phyloP scores from a whole-genome alignment of 371 early-diverging fungal species.

The Phascolomyces articulosus region DNA sequence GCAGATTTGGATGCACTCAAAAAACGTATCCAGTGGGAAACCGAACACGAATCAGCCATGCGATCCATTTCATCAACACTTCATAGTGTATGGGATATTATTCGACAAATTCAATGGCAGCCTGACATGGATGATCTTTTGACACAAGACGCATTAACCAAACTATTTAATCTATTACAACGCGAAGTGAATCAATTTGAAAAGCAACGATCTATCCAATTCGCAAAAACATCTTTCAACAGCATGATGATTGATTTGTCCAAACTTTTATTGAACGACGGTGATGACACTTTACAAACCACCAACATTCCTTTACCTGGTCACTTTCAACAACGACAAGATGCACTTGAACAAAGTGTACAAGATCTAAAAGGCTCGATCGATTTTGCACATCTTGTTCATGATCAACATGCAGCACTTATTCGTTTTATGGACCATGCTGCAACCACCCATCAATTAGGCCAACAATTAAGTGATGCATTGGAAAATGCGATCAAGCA shows the following conservation, averaged over 20 bases:
- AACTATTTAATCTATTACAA: neutral
- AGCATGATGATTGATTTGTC: neutral
- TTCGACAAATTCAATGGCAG: constrained; percentile 37
- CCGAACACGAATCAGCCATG: constrained; percentile 18
- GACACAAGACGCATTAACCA: neutral
- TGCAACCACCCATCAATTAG: neutral
- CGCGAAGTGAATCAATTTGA: constrained; percentile 1
- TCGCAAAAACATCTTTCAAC: neutral
- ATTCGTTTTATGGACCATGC: constrained; percentile 18
- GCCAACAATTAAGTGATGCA: neutral
- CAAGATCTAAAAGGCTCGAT: constrained; percentile 21
- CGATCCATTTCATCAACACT: constrained; percentile 26
- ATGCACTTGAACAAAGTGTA: constrained; percentile 24
- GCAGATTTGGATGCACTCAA: constrained; percentile 25
- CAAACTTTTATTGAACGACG: neutral
- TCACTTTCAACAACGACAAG: constrained; percentile 36
- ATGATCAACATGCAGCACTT: constrained; percentile 28
- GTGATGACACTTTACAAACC: neutral
- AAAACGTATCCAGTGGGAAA: constrained; percentile 37
- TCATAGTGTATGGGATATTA: constrained; percentile 35
- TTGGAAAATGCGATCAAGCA: constrained; percentile 19
- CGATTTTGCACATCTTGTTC: constrained; percentile 22
- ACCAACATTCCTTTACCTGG: constrained; percentile 18
- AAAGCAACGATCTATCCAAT: neutral
- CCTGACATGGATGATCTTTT: constrained; percentile 3